Evolutionary conservation across 495 filamentous ascomycete species (phyloP).

Genomic region (Neurospora tetrasperma): DNA sequence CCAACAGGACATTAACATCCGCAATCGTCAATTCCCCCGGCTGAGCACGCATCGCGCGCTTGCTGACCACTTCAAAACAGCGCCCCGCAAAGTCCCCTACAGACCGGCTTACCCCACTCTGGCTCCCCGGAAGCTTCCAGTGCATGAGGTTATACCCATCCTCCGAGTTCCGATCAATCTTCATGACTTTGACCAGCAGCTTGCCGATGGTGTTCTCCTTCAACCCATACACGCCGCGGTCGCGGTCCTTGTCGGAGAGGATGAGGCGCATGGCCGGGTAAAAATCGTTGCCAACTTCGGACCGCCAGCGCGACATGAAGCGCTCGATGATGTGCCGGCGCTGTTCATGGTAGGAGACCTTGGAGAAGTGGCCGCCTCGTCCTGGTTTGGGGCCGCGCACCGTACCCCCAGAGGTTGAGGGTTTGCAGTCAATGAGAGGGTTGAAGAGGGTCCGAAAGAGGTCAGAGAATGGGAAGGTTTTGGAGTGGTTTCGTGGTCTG

Average conservation of each 20-base stretch:
- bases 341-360: conserved; percentile 67
- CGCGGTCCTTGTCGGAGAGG: conserved; percentile 86
- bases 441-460: conserved; percentile 74
- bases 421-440: conserved; percentile 74
- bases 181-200: conserved; percentile 80
- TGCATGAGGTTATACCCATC: conserved; percentile 79
- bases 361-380: conserved; percentile 46
- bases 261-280: conserved; percentile 90
- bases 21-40: conserved; percentile 72
- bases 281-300: conserved; percentile 81
- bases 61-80: conserved; percentile 76
- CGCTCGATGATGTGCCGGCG: conserved; percentile 77
- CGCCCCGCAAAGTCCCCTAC: conserved; percentile 88
- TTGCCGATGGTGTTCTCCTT: conserved; percentile 90
- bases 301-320: conserved; percentile 83
- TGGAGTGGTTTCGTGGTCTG: conserved; percentile 66
- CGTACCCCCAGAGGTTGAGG: conserved; percentile 45
- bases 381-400: conserved; percentile 10
- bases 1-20: conserved; percentile 81
- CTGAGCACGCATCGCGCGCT: conserved; percentile 64
- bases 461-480: conserved; percentile 74
- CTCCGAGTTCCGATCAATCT: conserved; percentile 83
- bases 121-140: conserved; percentile 76
- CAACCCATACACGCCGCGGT: conserved; percentile 86
- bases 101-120: conserved; percentile 61